A percentile compares a stretch with the other conserved stretches of the same genome.
Evolutionary conservation across 306 rosid genomes (phyloP).

Genomic region (Vigna nakashimae): DNA sequence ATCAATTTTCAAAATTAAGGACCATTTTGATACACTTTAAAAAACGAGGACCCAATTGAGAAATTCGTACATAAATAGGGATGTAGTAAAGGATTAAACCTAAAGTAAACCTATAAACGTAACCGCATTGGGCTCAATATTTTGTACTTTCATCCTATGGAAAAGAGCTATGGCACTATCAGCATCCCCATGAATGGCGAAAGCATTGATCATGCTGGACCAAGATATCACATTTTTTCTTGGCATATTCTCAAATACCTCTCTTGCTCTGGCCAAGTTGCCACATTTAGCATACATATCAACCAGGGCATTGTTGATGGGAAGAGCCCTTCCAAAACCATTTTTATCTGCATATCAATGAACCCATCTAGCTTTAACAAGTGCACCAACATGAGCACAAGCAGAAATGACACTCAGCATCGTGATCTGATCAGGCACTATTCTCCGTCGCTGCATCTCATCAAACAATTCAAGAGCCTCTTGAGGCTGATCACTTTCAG

Average conservation of each 20-base stretch:
- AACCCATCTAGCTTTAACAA: slow-evolving; percentile 67
- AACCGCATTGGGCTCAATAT: slow-evolving; percentile 70
- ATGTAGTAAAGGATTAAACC: too few species aligned
- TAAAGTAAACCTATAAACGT: slow-evolving; percentile 89
- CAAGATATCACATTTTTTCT: slow-evolving; percentile 77
- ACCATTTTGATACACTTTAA: too few species aligned
- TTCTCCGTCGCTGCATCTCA: too few species aligned
- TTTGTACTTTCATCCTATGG: slow-evolving; percentile 64
- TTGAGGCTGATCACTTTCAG: too few species aligned
- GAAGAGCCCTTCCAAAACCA: slow-evolving; percentile 61
- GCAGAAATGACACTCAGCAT: slow-evolving; percentile 42
- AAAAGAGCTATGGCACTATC: slow-evolving; percentile 61
- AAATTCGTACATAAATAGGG: too few species aligned
- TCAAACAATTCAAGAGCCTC: too few species aligned
- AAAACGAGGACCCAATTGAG: too few species aligned
- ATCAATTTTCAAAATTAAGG: too few species aligned
- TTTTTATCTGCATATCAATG: slow-evolving; percentile 60
- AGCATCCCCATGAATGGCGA: slow-evolving; percentile 85
- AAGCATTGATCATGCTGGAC: slow-evolving; percentile 82
- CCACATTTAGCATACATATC: slow-evolving; percentile 78
- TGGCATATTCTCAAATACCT: slow-evolving; percentile 69
- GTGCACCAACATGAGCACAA: slow-evolving; percentile 64
- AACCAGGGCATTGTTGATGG: slow-evolving; percentile 72
- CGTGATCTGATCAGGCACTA: too few species aligned
- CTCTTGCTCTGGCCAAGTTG: slow-evolving; percentile 67